Percentiles rank a stretch among this genome's conserved stretches.
phyloP scores from a whole-genome alignment of 1,139 yeast genomes.

The Blastobotrys serpentis region DNA sequence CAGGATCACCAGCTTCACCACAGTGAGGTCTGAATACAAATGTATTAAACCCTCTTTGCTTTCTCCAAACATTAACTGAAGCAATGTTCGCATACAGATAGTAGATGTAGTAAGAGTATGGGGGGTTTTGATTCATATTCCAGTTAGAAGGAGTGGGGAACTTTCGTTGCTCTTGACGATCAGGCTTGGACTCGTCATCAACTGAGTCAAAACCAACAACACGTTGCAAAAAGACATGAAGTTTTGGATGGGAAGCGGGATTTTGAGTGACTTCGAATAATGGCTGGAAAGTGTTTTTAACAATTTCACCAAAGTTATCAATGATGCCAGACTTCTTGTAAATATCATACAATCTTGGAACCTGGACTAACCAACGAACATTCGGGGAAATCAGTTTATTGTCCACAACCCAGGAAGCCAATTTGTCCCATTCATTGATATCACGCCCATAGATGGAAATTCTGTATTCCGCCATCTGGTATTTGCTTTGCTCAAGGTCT shows the following conservation, averaged over 20 bases:
- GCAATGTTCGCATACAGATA: slow-evolving; percentile 84
- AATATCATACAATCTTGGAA: slow-evolving; percentile 88
- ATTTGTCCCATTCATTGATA: slow-evolving; percentile 88
- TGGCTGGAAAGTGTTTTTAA: slow-evolving; percentile 82
- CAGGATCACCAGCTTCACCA: slow-evolving; percentile 99
- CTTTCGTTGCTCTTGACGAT: slow-evolving; percentile 73
- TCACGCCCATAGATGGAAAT: slow-evolving; percentile 92
- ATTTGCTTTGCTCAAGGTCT: slow-evolving; percentile 90
- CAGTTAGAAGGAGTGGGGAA: slow-evolving; percentile 82
- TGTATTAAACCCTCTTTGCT: slow-evolving; percentile 72
- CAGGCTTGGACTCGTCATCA: slow-evolving; percentile 94
- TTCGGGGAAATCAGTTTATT: slow-evolving; percentile 89
- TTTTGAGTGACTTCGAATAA: slow-evolving; percentile 84
- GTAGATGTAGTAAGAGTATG: slow-evolving; percentile 93
- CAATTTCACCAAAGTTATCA: slow-evolving; percentile 67
- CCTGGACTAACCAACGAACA: slow-evolving; percentile 94
- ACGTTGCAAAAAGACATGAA: slow-evolving; percentile 82
- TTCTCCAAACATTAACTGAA: slow-evolving; percentile 80
- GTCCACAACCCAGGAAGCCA: slow-evolving; percentile 94
- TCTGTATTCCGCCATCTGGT: slow-evolving; percentile 95
- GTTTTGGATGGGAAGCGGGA: slow-evolving; percentile 84
- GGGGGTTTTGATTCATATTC: slow-evolving; percentile 80
- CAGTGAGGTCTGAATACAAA: slow-evolving; percentile 95
- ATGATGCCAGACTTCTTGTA: slow-evolving; percentile 79
- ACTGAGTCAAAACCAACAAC: slow-evolving; percentile 98